phyloP scores from a whole-genome alignment of 768 basidiomycete genomes.

The Lentinus tigrinus region DNA sequence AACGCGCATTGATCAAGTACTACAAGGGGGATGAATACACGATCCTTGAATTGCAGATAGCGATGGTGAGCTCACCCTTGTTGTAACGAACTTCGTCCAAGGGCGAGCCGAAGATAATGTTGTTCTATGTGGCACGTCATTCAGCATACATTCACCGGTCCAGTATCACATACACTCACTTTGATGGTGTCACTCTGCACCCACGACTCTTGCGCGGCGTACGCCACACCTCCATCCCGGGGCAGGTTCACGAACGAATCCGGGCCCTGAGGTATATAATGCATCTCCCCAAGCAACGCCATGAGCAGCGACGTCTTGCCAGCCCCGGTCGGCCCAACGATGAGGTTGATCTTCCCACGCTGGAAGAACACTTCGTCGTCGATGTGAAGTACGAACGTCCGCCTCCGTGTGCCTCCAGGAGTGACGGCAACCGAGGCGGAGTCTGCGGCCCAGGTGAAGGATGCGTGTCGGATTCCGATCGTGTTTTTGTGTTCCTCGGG shows the following conservation, averaged over 20 bases:
- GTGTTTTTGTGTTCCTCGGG: constrained; percentile 4
- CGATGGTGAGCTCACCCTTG: constrained; percentile 27
- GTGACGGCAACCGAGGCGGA: background rate
- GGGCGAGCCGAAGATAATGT: constrained; percentile 47
- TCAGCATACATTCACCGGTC: too few species aligned
- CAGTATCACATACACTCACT: constrained; percentile 7
- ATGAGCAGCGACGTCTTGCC: constrained; percentile 34
- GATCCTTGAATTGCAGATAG: too few species aligned
- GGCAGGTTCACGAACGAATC: constrained; percentile 44
- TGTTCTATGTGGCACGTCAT: constrained; percentile 29
- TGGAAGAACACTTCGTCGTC: constrained; percentile 30
- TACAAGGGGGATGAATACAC: constrained; percentile 2
- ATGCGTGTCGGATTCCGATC: constrained; percentile 18
- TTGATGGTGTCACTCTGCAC: constrained; percentile 44
- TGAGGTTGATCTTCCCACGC: constrained; percentile 28
- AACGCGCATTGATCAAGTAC: constrained; percentile 41
- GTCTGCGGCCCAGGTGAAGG: constrained; percentile 19
- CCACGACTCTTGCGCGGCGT: constrained; percentile 51
- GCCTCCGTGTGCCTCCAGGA: constrained; percentile 1
- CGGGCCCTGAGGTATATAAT: constrained; percentile 28
- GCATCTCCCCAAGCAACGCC: constrained; percentile 34
- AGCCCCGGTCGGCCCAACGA: constrained; percentile 32
- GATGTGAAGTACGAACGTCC: constrained; percentile 25
- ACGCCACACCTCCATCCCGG: constrained; percentile 43
- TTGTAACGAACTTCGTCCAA: constrained; percentile 45